Base-by-base conservation (phyloP, 768 basidiomycete genomes). In the Leccinum longicurvipes region DNA sequence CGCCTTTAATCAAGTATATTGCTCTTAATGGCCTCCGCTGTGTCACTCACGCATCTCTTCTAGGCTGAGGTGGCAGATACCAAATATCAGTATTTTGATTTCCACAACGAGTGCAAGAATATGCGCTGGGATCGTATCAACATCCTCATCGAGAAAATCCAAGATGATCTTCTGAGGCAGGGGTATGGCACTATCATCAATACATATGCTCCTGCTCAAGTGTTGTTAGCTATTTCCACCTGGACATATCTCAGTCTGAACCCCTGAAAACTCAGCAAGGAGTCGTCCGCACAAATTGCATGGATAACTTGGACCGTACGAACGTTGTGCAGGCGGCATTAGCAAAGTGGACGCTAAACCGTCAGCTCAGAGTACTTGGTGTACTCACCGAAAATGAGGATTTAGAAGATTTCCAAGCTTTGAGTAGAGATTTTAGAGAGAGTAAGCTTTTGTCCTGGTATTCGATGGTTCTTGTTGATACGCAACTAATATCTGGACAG, bases 271-370 rank as follows among this genome's bases (percentile, higher is more conserved):
- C 79, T 32, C 97, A 99, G 67, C 77, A 67, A 21, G 94, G 94
- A 19, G 79, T 83, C 47, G 84, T 97, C 42, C 83, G 97, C 45
- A 95, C 94, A 8, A 99, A 98, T 69, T 98, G 97, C 73, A 97
- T 97, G 97, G 96, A 98, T 70, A 89, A 87, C 64, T 76, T 98
- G 56, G 97, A 99, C 68, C 83, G 97, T 49, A 99, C 97, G 46
- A 98, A 98, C 70, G 96, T 99, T 42, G 89, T 93, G 5, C 97
- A 99, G 70, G 88, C 91, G 17, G 83, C 95, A 12, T 72, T 98
- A 48, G 97, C 90, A 15, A 93, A 90, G 70, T 90, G 86, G 82
- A 86, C 82, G 1, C 77, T 98, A 45, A 87, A 84, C 57, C 74
- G 78, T 50, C 96, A 98, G 66, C 78, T 99, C 54, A 81, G 80